Evolutionary conservation across 768 basidiomycete species (phyloP).

Genomic region (Suillus ampliporus): DNA sequence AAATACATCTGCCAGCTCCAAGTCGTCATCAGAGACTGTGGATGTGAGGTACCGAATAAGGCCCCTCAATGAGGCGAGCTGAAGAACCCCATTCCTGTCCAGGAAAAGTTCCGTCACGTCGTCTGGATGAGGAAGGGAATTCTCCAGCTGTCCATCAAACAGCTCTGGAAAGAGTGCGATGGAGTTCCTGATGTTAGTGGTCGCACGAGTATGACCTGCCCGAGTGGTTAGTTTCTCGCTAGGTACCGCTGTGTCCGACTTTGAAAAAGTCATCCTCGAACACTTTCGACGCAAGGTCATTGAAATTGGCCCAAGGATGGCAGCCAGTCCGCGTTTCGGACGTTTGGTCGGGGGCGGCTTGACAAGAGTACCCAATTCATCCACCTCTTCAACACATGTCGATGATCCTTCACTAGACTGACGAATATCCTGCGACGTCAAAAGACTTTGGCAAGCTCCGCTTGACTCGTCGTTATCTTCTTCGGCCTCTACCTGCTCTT

Average conservation of each 20-base stretch:
- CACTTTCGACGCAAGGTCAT: slow-evolving; percentile 16
- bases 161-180: slow-evolving; percentile 34
- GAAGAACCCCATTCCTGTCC: slow-evolving; percentile 31
- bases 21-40: slow-evolving; percentile 43
- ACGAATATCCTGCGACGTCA: background rate
- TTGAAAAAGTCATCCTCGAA: slow-evolving; percentile 8
- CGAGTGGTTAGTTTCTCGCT: background rate
- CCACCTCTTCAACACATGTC: slow-evolving; percentile 2
- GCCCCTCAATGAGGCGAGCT: slow-evolving; percentile 46
- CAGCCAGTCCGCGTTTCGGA: slow-evolving; percentile 20
- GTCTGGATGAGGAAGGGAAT: slow-evolving; percentile 36
- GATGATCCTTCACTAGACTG: slow-evolving; percentile 8
- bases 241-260: background rate
- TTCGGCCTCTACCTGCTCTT: background rate
- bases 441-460: background rate
- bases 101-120: slow-evolving; percentile 36
- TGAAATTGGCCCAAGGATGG: slow-evolving; percentile 23
- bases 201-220: slow-evolving; percentile 30
- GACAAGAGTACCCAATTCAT: slow-evolving; percentile 4
- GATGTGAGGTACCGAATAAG: slow-evolving; percentile 54
- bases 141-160: slow-evolving; percentile 31
- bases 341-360: background rate
- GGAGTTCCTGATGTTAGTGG: slow-evolving; percentile 31
- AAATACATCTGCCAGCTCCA: slow-evolving; percentile 57
- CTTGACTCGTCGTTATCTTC: background rate